phyloP scores from a whole-genome alignment of 805 yeast genomes.

The Zygotorulaspora danielsina region DNA sequence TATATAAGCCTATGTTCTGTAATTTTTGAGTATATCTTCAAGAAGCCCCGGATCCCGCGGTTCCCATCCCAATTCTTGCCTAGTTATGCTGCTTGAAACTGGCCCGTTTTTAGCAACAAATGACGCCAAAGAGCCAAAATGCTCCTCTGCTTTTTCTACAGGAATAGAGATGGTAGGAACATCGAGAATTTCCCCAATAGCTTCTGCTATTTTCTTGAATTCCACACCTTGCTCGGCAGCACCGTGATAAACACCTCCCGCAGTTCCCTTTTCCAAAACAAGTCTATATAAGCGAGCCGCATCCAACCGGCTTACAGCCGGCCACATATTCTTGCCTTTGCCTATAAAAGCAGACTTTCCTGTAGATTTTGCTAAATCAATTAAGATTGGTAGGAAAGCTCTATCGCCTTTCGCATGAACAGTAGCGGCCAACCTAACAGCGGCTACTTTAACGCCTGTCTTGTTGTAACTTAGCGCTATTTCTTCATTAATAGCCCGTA shows the following conservation, averaged over 20 bases:
- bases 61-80: slow-evolving; percentile 28
- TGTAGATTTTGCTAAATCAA: slow-evolving; percentile 32
- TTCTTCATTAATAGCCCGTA: slow-evolving; percentile 18
- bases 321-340: slow-evolving; percentile 34
- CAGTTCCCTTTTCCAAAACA: slow-evolving; percentile 28
- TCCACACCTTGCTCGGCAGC: slow-evolving; percentile 23
- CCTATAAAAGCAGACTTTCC: slow-evolving; percentile 38
- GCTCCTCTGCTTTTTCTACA: slow-evolving; percentile 12
- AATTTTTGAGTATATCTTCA: slow-evolving; percentile 26
- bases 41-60: slow-evolving; percentile 22
- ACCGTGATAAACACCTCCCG: slow-evolving; percentile 31
- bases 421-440: slow-evolving; percentile 34
- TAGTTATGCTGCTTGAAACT: slow-evolving; percentile 19
- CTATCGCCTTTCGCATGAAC: slow-evolving; percentile 36
- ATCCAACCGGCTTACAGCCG: slow-evolving; percentile 34
- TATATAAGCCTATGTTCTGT: too few species aligned
- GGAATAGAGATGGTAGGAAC: slow-evolving; percentile 18
- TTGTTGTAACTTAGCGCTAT: slow-evolving; percentile 16
- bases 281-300: slow-evolving; percentile 33
- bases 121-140: slow-evolving; percentile 16
- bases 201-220: slow-evolving; percentile 29
- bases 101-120: slow-evolving; percentile 13
- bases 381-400: slow-evolving; percentile 26
- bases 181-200: slow-evolving; percentile 21
- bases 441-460: slow-evolving; percentile 28